Evolutionary conservation across 2,329 filamentous ascomycete species (phyloP).

Genomic region (Aspergillus eucalypticola): DNA sequence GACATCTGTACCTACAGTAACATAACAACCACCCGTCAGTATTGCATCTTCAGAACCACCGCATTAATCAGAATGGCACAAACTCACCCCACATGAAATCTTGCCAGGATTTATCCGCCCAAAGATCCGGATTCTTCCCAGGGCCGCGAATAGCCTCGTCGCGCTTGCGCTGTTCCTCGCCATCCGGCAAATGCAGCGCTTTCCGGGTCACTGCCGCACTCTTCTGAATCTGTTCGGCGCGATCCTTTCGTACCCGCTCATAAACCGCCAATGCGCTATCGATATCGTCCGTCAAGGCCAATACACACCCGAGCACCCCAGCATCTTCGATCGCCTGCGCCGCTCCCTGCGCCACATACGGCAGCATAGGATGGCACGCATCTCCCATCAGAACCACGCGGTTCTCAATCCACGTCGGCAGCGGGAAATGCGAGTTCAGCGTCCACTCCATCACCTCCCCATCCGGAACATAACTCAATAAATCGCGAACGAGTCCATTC

Average conservation of each 20-base stretch:
- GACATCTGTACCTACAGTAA: background rate
- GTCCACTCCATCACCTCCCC: constrained; percentile 7
- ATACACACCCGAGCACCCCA: background rate
- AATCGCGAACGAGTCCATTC: background rate
- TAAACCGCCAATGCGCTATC: background rate
- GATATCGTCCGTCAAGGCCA: background rate
- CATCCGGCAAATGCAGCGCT: background rate
- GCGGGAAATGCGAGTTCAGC: constrained; percentile 4
- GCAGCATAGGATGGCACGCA: constrained; percentile 10
- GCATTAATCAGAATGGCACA: too few species aligned
- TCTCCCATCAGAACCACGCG: constrained; percentile 1
- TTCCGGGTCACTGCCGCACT: background rate
- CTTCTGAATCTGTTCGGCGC: background rate
- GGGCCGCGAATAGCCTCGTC: background rate
- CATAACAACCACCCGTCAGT: background rate
- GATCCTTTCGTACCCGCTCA: background rate
- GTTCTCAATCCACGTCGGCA: constrained; percentile 1
- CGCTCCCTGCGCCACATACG: constrained; percentile 9
- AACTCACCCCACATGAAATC: constrained; percentile 1
- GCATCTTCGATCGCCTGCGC: constrained; percentile 5
- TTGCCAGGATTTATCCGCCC: background rate
- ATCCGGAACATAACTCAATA: constrained; percentile 2
- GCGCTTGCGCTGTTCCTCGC: constrained; percentile 1
- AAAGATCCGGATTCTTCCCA: background rate
- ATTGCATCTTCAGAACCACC: too few species aligned